Base-by-base conservation (phyloP, 2,329 filamentous ascomycete species). In the Stagonosporopsis chrysanthemi region DNA sequence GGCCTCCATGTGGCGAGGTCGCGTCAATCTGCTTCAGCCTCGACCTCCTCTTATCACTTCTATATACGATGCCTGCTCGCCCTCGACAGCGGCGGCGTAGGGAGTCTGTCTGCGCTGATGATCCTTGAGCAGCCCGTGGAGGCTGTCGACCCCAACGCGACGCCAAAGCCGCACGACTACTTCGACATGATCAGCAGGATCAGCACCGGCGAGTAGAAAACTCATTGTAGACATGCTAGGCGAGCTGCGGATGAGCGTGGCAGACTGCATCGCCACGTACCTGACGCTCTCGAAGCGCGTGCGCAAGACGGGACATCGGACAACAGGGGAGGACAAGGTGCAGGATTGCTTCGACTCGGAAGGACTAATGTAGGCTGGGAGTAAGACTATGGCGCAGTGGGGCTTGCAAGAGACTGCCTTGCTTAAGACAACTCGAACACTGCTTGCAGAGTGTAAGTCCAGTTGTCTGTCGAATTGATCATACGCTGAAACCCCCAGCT, bases 261-360 rank as follows among this genome's bases (percentile, higher is more conserved):
- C 15, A 15, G 47, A 60, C 15, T 38, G 33, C 36, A 60, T 64
- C 31, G 46, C 59, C 31, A 60, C 45, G 3, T 59, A 62, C 23
- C 22, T 56, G 22, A 42, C 35, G 15, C 52, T 61, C 3, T 62
- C 61, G 0, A 41, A 63, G 41, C 17, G 55, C 9, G 31, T 66
- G 0, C 66, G 24, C 29, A 62, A 64, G 56, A 44, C 19, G 42
- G 28, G 42, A 45, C 55, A 59, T 41, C 56, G 47, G 6, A 41
- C 65, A 26, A 63, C 49, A 11, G 17, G 61, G 24, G 62, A 60
- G 43, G 56, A 56, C 51, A 22, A 60, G 29, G 33, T 12, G n/a
- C 58, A 64, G 45, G 64, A 59, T n/a, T 46, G 63, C 4, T 70
- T 67, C 28, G 60, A 68, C 47, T 47, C 58, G 3, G 56, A 63